Evolutionary conservation across 192 early-diverging fungal species (phyloP).

Genomic region (Backusella luteola): DNA sequence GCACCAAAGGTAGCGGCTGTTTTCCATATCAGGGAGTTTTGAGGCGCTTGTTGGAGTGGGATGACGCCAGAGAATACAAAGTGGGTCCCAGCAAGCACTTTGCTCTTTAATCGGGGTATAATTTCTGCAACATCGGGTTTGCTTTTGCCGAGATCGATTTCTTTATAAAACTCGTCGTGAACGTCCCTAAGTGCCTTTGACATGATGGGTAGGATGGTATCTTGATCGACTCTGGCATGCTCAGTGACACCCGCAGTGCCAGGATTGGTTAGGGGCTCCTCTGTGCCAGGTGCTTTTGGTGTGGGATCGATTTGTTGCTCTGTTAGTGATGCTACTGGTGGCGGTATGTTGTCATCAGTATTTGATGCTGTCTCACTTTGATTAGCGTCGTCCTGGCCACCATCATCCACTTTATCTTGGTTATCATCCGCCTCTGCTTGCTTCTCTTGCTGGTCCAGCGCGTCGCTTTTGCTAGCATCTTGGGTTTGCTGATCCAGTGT

Average conservation of each 20-base stretch:
- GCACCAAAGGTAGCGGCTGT: conserved; percentile 86
- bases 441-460: conserved; percentile 9
- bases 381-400: conserved; percentile 44
- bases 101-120: conserved; percentile 56
- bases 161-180: conserved; percentile 73
- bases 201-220: not conserved
- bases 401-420: conserved; percentile 51
- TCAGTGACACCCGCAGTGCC: not conserved
- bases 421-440: conserved; percentile 10
- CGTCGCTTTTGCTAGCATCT: not conserved
- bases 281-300: conserved; percentile 3
- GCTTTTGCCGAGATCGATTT: not conserved
- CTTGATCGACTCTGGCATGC: not conserved
- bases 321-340: not conserved
- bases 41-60: conserved; percentile 55
- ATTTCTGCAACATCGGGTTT: conserved; percentile 45
- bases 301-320: conserved; percentile 13
- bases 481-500: not conserved
- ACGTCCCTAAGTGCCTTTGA: conserved; percentile 55
- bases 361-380: not conserved
- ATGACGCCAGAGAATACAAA: conserved; percentile 86
- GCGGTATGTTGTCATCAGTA: conserved; percentile 16
- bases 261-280: not conserved
- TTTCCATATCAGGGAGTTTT: conserved; percentile 77
- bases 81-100: conserved; percentile 63